Percentiles rank a stretch among this genome's conserved stretches.
phyloP scores from a whole-genome alignment of 2,329 filamentous ascomycete genomes.

The Cladosporium austrohemisphaericum region DNA sequence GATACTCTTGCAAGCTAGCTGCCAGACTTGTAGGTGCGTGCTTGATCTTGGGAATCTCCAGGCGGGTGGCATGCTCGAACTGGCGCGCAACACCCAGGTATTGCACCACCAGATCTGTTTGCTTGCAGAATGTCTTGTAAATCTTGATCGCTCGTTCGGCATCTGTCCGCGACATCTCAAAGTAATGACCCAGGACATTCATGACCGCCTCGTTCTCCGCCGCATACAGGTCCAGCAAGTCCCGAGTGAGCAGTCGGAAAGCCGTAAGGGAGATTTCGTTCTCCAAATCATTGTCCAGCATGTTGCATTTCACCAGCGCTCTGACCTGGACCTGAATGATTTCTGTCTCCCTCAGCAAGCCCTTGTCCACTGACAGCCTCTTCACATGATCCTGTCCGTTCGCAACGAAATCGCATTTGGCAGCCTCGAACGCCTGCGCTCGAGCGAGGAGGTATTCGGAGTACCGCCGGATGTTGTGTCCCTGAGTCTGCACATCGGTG shows the following conservation, averaged over 20 bases:
- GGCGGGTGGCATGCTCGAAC: constrained; percentile 84
- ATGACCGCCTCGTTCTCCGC: constrained; percentile 96
- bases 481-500: constrained; percentile 92
- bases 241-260: constrained; percentile 84
- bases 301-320: constrained; percentile 82
- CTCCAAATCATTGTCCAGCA: constrained; percentile 82
- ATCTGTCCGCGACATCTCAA: constrained; percentile 94
- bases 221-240: constrained; percentile 85
- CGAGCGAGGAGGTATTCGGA: constrained; percentile 80
- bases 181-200: constrained; percentile 93
- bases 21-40: constrained; percentile 91
- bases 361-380: constrained; percentile 84
- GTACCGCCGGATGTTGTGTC: constrained; percentile 90
- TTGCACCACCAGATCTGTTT: constrained; percentile 88
- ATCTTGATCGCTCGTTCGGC: constrained; percentile 88
- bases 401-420: constrained; percentile 85
- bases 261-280: constrained; percentile 96
- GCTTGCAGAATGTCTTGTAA: constrained; percentile 85
- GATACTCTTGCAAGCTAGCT: constrained; percentile 85
- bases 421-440: constrained; percentile 75
- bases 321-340: constrained; percentile 82
- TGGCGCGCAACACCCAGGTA: constrained; percentile 84
- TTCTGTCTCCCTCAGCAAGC: constrained; percentile 86
- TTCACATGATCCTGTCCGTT: constrained; percentile 78
- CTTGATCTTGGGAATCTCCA: constrained; percentile 95